These are phyloP conservation scores for Suillus americanus DNA, from an alignment of 768 basidiomycete genomes.

Conservation along the genomic window DNA sequence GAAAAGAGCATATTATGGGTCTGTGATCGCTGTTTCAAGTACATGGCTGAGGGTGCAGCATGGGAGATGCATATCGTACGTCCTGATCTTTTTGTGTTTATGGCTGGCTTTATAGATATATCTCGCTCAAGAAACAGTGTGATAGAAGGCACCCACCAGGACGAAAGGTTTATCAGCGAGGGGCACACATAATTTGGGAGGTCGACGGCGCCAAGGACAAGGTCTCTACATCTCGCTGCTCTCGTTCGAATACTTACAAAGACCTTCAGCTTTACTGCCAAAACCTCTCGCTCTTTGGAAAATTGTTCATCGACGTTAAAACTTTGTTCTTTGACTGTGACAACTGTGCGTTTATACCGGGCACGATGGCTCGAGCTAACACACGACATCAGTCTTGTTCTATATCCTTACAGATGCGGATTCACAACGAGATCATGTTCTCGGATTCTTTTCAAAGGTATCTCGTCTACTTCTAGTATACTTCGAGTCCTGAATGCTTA, in stretches of 20 bases:
- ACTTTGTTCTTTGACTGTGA: slow-evolving; percentile 91
- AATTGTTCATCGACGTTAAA: slow-evolving; percentile 98
- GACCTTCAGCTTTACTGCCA: slow-evolving; percentile 85
- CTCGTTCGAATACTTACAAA: neutral
- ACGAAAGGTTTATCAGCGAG: slow-evolving; percentile 84
- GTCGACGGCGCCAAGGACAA: slow-evolving; percentile 88
- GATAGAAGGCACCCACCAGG: slow-evolving; percentile 77
- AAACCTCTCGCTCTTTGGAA: slow-evolving; percentile 92
- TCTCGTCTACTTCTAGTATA: neutral
- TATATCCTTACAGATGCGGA: slow-evolving; percentile 89
- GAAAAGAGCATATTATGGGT: slow-evolving; percentile 71
- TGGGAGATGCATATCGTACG: slow-evolving; percentile 74
- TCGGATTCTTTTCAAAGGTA: slow-evolving; percentile 72
- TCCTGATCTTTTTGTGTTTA: slow-evolving; percentile 12
- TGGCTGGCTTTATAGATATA: slow-evolving; percentile 16
- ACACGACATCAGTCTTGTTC: slow-evolving; percentile 61
- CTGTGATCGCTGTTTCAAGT: slow-evolving; percentile 96
- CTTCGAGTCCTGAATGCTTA: neutral
- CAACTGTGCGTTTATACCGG: slow-evolving; percentile 55
- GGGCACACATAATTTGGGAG: slow-evolving; percentile 91
- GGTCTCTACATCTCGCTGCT: slow-evolving; percentile 41
- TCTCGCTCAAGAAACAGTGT: slow-evolving; percentile 59
- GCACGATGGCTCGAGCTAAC: neutral
- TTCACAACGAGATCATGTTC: slow-evolving; percentile 74
- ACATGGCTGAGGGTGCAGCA: slow-evolving; percentile 72